Evolutionary conservation across 2,329 filamentous ascomycete genomes (phyloP).

Genomic region (Colletotrichum limetticola): DNA sequence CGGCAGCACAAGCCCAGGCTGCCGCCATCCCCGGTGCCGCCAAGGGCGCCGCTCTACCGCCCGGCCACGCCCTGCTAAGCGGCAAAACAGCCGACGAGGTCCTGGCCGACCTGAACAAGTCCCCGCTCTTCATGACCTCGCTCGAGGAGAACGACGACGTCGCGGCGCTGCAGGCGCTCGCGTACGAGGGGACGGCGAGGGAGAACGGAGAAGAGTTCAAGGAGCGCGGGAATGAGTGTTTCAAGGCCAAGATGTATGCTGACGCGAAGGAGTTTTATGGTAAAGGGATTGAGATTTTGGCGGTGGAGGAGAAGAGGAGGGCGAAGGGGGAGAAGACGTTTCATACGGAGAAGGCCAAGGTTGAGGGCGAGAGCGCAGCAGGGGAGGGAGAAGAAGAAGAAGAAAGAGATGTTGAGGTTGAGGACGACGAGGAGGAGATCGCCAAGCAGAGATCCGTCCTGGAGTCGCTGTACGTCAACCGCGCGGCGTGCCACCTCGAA

Average conservation of each 20-base stretch:
- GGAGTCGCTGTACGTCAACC: constrained; percentile 85
- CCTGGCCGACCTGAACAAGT: constrained; percentile 66
- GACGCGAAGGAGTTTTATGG: constrained; percentile 94
- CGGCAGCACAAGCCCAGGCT: background rate
- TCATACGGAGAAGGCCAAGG: constrained; percentile 38
- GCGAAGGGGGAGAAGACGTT: constrained; percentile 46
- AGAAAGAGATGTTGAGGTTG: constrained; percentile 55
- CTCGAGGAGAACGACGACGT: constrained; percentile 86
- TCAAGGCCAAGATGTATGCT: constrained; percentile 75
- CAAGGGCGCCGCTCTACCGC: constrained; percentile 56
- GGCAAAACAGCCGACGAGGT: constrained; percentile 66
- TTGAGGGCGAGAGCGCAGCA: constrained; percentile 47
- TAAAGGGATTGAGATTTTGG: constrained; percentile 82
- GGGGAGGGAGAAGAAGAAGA: constrained; percentile 35
- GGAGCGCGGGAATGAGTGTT: constrained; percentile 91
- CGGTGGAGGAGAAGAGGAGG: constrained; percentile 69
- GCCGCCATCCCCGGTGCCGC: constrained; percentile 39
- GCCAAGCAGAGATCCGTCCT: constrained; percentile 71
- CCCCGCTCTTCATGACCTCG: constrained; percentile 95
- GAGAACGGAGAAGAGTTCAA: constrained; percentile 89
- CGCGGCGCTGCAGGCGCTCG: constrained; percentile 88
- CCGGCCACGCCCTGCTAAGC: constrained; percentile 46
- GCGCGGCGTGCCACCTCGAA: constrained; percentile 89
- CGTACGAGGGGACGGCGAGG: constrained; percentile 89
- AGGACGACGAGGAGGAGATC: constrained; percentile 68